These are phyloP conservation scores for Aurinia saxatilis DNA, from an alignment of 345 rosid species.

Conservation along the genomic window DNA sequence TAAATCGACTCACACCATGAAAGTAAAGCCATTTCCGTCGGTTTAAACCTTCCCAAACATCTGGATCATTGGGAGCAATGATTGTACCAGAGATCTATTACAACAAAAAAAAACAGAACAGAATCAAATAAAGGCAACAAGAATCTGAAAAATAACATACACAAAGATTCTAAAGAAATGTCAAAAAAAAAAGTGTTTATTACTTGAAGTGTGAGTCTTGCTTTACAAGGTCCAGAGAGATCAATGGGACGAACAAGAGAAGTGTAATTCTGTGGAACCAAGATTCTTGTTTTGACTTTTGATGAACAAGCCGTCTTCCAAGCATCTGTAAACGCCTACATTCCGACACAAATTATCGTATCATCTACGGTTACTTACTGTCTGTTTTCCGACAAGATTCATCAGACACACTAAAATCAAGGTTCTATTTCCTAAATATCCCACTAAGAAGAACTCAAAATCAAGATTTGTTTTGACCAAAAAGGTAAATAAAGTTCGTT, in stretches of 20 bases:
- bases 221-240: slow-evolving; percentile 71
- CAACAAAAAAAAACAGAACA: neutral
- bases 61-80: slow-evolving; percentile 73
- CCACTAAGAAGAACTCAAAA: neutral
- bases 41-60: slow-evolving; percentile 64
- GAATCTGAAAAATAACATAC: neutral
- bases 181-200: neutral
- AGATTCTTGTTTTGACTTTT: slow-evolving; percentile 37
- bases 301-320: slow-evolving; percentile 78
- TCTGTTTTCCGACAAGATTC: neutral
- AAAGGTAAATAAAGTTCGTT: neutral
- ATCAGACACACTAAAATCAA: neutral
- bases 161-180: neutral
- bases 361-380: neutral
- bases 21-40: slow-evolving; percentile 76
- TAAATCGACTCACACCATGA: slow-evolving; percentile 62
- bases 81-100: slow-evolving; percentile 68
- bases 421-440: neutral
- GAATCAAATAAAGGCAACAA: neutral
- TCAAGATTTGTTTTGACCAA: neutral
- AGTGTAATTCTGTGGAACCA: slow-evolving; percentile 47
- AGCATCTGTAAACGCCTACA: slow-evolving; percentile 56
- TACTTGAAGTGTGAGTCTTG: slow-evolving; percentile 55
- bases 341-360: neutral
- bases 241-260: slow-evolving; percentile 56